phyloP scores from a whole-genome alignment of 805 yeast genomes.

The Candida bentonensis region DNA sequence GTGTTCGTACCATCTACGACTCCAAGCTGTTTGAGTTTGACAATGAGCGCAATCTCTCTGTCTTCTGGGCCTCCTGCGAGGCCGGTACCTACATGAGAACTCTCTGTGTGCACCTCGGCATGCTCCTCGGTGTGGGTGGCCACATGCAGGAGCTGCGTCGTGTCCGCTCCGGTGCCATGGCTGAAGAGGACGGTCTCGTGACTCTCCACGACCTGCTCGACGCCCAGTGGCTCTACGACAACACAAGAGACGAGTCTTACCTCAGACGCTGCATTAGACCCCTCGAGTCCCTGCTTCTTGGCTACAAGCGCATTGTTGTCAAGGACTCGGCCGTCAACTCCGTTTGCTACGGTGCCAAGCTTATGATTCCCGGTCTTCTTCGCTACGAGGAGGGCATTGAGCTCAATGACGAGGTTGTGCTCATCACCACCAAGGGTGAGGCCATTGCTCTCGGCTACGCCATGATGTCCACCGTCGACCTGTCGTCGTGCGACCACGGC shows the following conservation, averaged over 20 bases:
- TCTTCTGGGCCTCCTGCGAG: conserved; percentile 99
- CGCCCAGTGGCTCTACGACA: conserved; percentile 96
- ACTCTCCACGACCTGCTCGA: conserved; percentile 95
- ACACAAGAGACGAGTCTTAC: conserved; percentile 92
- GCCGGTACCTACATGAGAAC: conserved; percentile 99
- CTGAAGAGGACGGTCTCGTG: conserved; percentile 82
- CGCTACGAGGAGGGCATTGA: conserved; percentile 97
- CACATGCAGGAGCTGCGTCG: conserved; percentile 99
- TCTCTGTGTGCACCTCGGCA: conserved; percentile 95
- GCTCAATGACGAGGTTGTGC: conserved; percentile 91
- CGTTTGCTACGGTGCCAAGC: conserved; percentile 96
- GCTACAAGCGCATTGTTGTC: conserved; percentile 94
- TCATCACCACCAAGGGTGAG: conserved; percentile 98
- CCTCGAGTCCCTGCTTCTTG: conserved; percentile 80
- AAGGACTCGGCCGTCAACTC: conserved; percentile 94
- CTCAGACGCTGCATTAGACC: conserved; percentile 90
- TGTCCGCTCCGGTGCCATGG: conserved; percentile 93
- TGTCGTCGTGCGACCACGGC: conserved; percentile 95
- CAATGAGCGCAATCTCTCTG: conserved; percentile 91
- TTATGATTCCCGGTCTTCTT: conserved; percentile 96
- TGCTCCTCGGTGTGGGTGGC: conserved; percentile 97
- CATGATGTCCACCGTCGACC: conserved; percentile 96
- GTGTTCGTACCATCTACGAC: conserved; percentile 96
- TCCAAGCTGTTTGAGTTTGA: conserved; percentile 92
- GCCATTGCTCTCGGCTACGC: conserved; percentile 98